Conservation (phyloP, 208 protist species). For the Crithidia acanthocephali region DNA sequence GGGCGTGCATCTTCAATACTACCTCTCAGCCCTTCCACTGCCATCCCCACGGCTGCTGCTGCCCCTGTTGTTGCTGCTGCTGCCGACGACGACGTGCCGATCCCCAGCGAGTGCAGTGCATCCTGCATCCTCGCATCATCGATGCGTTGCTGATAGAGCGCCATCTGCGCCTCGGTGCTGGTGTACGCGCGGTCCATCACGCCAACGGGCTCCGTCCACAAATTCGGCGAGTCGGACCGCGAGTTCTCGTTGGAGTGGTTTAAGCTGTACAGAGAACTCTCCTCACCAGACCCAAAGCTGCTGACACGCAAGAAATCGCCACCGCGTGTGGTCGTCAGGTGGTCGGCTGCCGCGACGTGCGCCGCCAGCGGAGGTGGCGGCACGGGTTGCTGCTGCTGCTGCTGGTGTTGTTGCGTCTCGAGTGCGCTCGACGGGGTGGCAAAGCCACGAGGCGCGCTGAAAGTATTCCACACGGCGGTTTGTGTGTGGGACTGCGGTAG, state of each 20-base stretch:
- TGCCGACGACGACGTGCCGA: neutral
- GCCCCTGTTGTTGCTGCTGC: neutral
- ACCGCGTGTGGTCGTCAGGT: neutral
- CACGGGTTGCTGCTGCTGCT: neutral
- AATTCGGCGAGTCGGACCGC: neutral
- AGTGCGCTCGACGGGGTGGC: neutral
- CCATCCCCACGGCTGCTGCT: too few species aligned
- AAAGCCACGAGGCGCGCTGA: neutral
- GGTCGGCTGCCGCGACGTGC: neutral
- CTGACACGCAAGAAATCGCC: neutral
- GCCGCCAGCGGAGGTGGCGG: neutral
- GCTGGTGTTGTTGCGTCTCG: neutral
- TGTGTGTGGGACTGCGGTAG: conserved; percentile 9
- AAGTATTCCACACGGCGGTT: neutral
- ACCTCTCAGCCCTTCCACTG: too few species aligned
- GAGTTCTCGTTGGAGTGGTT: conserved; percentile 15
- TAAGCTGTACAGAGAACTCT: conserved; percentile 30
- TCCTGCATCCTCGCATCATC: conserved; percentile 24
- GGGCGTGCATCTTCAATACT: too few species aligned
- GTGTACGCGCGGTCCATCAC: conserved; percentile 34
- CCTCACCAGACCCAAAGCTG: conserved; percentile 19
- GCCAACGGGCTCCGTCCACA: neutral
- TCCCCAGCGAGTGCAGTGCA: conserved; percentile 10
- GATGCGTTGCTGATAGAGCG: conserved; percentile 4
- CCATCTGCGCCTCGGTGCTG: conserved; percentile 25